These are phyloP conservation scores for Aspergillus sparsus DNA, from an alignment of 495 filamentous ascomycete genomes.

Conservation along the genomic window DNA sequence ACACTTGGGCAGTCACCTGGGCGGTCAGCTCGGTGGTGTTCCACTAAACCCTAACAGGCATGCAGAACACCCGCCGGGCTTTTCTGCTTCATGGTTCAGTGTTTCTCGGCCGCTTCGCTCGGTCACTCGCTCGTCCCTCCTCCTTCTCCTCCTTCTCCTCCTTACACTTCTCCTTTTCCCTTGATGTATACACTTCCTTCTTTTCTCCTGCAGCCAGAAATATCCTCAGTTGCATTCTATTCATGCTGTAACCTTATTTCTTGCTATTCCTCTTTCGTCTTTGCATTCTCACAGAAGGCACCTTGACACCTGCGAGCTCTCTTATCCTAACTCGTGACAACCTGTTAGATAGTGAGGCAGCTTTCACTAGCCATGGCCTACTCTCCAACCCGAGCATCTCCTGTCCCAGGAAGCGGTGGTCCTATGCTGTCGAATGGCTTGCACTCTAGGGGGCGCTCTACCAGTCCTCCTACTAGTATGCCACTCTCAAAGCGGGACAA, in stretches of 20 bases:
- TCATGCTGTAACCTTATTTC: conserved; percentile 14
- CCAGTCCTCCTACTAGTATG: conserved; percentile 38
- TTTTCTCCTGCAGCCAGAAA: neutral
- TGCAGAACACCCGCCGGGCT: conserved; percentile 24
- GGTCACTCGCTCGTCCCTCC: conserved; percentile 10
- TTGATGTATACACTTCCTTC: conserved; percentile 12
- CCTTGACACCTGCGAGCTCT: conserved; percentile 7
- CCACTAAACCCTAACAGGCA: conserved; percentile 23
- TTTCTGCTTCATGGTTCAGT: conserved; percentile 27
- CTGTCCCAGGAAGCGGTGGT: conserved; percentile 27
- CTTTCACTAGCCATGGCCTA: conserved; percentile 36
- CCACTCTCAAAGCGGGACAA: conserved; percentile 84
- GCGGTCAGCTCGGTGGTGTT: conserved; percentile 30
- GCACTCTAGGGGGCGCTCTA: conserved; percentile 36
- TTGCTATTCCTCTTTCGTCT: neutral
- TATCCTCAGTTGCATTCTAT: conserved; percentile 10
- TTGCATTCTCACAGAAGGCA: conserved; percentile 16
- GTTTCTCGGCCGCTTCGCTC: conserved; percentile 5
- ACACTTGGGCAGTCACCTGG: conserved; percentile 7
- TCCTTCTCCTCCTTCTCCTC: neutral
- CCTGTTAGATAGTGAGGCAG: conserved; percentile 19
- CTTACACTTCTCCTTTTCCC: conserved; percentile 5
- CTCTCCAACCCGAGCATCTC: conserved; percentile 40
- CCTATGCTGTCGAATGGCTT: conserved; percentile 29
- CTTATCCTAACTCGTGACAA: conserved; percentile 13